A percentile compares a stretch with the other conserved stretches of the same genome.
phyloP scores from a whole-genome alignment of 805 yeast genomes.

The Hanseniaspora osmophila region DNA sequence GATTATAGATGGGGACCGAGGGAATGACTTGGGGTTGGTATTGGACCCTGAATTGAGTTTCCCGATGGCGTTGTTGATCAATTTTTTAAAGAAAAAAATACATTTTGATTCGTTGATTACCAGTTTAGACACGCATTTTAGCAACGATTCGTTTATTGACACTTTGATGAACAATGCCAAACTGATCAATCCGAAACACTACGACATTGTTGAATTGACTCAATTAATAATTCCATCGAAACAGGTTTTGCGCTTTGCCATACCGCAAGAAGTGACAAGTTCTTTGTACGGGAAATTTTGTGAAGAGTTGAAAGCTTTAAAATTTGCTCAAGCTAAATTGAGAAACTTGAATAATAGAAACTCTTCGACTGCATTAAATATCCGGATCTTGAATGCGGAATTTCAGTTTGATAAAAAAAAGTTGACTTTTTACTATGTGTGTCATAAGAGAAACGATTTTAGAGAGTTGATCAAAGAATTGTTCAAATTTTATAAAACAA shows the following conservation, averaged over 20 bases:
- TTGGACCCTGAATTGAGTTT: slow-evolving; percentile 49
- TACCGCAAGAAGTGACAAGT: slow-evolving; percentile 46
- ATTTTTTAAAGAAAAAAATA: slow-evolving; percentile 59
- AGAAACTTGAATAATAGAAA: slow-evolving; percentile 19
- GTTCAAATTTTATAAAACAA: slow-evolving; percentile 60
- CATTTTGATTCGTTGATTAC: slow-evolving; percentile 31
- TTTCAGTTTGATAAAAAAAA: slow-evolving; percentile 74
- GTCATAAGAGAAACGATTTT: slow-evolving; percentile 57
- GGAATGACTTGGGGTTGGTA: slow-evolving; percentile 64
- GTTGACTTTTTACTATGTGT: slow-evolving; percentile 53
- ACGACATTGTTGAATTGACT: slow-evolving; percentile 31
- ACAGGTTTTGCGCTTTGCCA: slow-evolving; percentile 63
- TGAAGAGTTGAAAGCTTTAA: slow-evolving; percentile 60
- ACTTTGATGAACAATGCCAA: slow-evolving; percentile 18
- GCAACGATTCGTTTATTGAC: slow-evolving; percentile 16
- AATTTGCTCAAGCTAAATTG: slow-evolving; percentile 45
- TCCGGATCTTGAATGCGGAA: slow-evolving; percentile 61
- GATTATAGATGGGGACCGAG: slow-evolving; percentile 73
- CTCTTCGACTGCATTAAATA: slow-evolving; percentile 28
- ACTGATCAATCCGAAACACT: slow-evolving; percentile 16
- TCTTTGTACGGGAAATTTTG: slow-evolving; percentile 49
- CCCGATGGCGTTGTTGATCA: slow-evolving; percentile 55
- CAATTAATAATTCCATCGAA: slow-evolving; percentile 59
- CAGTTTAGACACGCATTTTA: slow-evolving; percentile 18
- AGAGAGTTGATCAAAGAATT: slow-evolving; percentile 59